These are phyloP conservation scores for Platismatia glauca DNA, from an alignment of 495 filamentous ascomycete genomes.

Conservation along the genomic window DNA sequence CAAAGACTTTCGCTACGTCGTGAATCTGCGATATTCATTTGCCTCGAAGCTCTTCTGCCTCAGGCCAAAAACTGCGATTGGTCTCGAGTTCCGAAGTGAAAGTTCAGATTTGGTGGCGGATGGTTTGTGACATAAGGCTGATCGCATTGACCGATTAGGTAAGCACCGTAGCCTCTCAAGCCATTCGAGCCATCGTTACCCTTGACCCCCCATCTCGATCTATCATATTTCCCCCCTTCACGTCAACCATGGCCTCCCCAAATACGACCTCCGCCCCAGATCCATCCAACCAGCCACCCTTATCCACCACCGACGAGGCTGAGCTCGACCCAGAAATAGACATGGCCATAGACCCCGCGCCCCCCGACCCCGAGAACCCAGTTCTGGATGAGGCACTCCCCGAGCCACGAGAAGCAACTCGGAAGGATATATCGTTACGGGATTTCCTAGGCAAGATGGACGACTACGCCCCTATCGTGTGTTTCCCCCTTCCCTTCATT, in stretches of 20 bases:
- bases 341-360: conserved; percentile 29
- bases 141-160: too few species aligned
- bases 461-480: conserved; percentile 93
- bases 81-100: too few species aligned
- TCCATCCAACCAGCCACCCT: conserved; percentile 1
- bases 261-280: conserved; percentile 2
- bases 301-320: conserved; percentile 4
- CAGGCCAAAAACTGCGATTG: too few species aligned
- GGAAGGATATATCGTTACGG: conserved; percentile 82
- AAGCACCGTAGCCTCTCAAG: too few species aligned
- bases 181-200: too few species aligned
- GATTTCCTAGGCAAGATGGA: conserved; percentile 96
- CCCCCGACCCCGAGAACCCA: conserved; percentile 19
- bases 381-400: conserved; percentile 21
- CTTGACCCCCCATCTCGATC: neutral
- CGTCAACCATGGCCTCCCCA: neutral
- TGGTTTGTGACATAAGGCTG: too few species aligned
- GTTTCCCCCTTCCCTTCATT: conserved; percentile 20
- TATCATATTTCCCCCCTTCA: neutral
- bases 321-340: conserved; percentile 41
- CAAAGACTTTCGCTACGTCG: too few species aligned
- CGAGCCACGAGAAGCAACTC: conserved; percentile 48
- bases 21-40: too few species aligned
- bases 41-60: too few species aligned
- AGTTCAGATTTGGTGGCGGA: too few species aligned